phyloP scores from a whole-genome alignment of 352 stramenopile species.

The Globisporangium paroecandrum region DNA sequence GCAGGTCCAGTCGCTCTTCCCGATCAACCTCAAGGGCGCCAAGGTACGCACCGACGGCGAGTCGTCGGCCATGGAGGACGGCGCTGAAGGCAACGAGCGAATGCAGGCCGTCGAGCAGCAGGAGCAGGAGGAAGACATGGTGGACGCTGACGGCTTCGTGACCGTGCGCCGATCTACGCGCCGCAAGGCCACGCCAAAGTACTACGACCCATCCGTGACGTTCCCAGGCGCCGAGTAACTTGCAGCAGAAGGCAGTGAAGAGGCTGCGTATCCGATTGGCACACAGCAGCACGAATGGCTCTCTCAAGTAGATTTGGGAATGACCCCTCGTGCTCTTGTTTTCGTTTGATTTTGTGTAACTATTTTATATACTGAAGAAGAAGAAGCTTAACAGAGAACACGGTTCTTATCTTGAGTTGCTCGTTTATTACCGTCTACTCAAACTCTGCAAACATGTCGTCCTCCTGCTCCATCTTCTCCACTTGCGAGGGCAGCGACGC shows the following conservation, averaged over 20 bases:
- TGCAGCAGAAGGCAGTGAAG: background rate
- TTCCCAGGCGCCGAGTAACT: conserved; percentile 76
- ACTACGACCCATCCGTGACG: conserved; percentile 69
- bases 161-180: conserved; percentile 68
- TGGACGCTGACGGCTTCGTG: conserved; percentile 77
- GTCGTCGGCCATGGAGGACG: conserved; percentile 28
- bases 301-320: background rate
- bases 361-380: conserved; percentile 10
- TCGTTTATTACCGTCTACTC: conserved; percentile 30
- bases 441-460: conserved; percentile 84
- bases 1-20: conserved; percentile 65
- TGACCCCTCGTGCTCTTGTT: background rate
- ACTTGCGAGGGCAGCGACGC: conserved; percentile 61
- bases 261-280: background rate
- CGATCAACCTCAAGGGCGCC: conserved; percentile 77
- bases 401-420: background rate
- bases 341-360: background rate
- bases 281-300: background rate
- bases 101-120: conserved; percentile 25
- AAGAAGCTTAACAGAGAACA: background rate
- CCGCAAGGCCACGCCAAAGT: conserved; percentile 61
- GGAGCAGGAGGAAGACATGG: conserved; percentile 23
- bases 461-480: conserved; percentile 59
- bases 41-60: conserved; percentile 54
- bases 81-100: conserved; percentile 14